Percentiles rank a stretch among this genome's conserved stretches.
phyloP scores from a whole-genome alignment of 176 grass and related monocot species.

The Eleusine coracana region DNA sequence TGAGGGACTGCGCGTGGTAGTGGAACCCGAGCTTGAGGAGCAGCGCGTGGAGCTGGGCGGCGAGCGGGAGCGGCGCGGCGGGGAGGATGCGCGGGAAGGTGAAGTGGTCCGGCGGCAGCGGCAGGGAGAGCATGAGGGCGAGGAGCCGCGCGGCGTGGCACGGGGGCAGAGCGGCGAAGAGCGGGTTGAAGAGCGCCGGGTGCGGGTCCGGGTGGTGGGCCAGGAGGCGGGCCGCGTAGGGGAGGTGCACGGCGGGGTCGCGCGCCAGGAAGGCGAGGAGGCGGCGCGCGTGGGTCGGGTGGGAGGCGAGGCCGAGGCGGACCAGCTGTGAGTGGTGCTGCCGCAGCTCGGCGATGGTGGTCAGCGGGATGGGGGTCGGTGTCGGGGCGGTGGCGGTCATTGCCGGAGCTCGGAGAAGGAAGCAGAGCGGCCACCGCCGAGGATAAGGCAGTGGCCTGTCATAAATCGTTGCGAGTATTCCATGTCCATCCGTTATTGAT shows the following conservation, averaged over 20 bases:
- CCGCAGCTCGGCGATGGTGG: conserved; percentile 59
- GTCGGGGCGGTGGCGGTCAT: conserved; percentile 15
- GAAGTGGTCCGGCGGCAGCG: conserved; percentile 53
- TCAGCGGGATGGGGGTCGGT: conserved; percentile 42
- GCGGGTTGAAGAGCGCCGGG: conserved; percentile 68
- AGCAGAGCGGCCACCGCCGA: neutral
- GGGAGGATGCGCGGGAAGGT: conserved; percentile 65
- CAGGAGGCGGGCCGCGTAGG: conserved; percentile 63
- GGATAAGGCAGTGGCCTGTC: neutral
- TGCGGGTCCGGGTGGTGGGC: conserved; percentile 63
- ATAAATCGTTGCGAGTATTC: neutral
- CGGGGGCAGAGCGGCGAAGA: conserved; percentile 54
- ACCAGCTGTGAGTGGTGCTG: conserved; percentile 68
- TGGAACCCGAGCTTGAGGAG: conserved; percentile 69
- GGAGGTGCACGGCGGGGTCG: conserved; percentile 45
- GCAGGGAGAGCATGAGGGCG: conserved; percentile 53
- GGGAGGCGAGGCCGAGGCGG: conserved; percentile 59
- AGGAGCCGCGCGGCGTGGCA: conserved; percentile 36
- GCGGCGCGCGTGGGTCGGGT: conserved; percentile 45
- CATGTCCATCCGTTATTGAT: too few relatives aligned
- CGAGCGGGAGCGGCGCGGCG: conserved; percentile 49
- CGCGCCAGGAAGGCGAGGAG: conserved; percentile 67
- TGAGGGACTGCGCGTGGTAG: conserved; percentile 58
- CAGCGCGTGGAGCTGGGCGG: conserved; percentile 67
- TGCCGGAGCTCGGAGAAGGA: conserved; percentile 2